Evolutionary conservation across 768 basidiomycete genomes (phyloP), one percentile per base, ranked within the genome.

Genomic region (Phlebiopsis flavidoalba): DNA sequence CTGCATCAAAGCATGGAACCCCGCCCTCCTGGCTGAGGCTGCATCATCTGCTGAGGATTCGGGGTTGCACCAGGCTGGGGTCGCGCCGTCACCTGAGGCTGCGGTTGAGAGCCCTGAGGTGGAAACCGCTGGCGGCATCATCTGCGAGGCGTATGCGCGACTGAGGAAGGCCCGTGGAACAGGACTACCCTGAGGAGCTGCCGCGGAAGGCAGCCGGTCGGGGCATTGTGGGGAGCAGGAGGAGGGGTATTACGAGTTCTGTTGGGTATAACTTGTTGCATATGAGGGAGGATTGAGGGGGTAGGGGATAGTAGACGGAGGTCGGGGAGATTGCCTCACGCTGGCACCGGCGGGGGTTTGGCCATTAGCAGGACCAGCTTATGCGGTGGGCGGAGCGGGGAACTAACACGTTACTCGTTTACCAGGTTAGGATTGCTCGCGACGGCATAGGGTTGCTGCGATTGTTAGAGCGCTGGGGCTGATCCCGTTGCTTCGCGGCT

Each of bases 241-340:
- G 61, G 51, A 14, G 59, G 57, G 48, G 67, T 54, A 58, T 65
- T 57, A 50, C 61, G 45, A 40, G 46, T n/a, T n/a, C 60, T 43
- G 48, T 22, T 11, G 47, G 24, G 24, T 59, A 59, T 49, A 59
- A 40, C n/a, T 12, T 43, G 40, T 36, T 69, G 68, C 45, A 69
- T 53, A 58, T 71, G 68, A 3, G 63, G 62, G 8, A 68, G 70
- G 2, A 71, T 68, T 4, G 70, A 57, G 1, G 64, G 57, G 17
- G 40, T 17, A 15, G 67, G 65, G 6, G 62, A 63, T 14, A 22
- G 61, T 59, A 12, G 67, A 65, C 14, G 61, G 64, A 4, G 68
- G 68, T 8, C 68, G 64, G 11, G 50, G 65, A 43, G 52, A 57
- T 21, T 19, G 67, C 11, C 54, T 43, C 10, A 45, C 54, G 21